These are phyloP conservation scores for Aspergillus egyptiacus DNA, from an alignment of 495 filamentous ascomycete species.

Conservation along the genomic window DNA sequence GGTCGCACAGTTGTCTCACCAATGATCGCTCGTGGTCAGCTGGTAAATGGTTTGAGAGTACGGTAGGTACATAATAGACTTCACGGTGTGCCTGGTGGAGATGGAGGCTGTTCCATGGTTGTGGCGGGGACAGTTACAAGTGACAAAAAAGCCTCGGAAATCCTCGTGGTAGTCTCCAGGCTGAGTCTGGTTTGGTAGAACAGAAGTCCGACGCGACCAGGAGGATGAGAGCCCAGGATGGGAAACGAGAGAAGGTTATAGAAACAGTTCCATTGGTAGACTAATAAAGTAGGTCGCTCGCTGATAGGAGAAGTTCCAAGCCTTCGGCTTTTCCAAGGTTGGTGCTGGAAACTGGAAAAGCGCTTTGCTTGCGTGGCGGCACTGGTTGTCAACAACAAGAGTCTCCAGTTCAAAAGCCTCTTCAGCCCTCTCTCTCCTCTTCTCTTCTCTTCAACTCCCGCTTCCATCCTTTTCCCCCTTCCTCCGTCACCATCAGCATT, in stretches of 20 bases:
- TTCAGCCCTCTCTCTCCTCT: background rate
- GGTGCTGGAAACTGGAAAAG: too few relatives aligned
- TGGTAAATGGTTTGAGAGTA: too few relatives aligned
- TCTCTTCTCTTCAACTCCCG: background rate
- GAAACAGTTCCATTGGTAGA: background rate
- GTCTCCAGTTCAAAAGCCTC: slow-evolving; percentile 19
- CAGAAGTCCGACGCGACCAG: too few relatives aligned
- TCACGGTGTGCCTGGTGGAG: too few relatives aligned
- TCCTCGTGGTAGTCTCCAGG: too few relatives aligned
- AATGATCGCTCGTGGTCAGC: slow-evolving; percentile 2
- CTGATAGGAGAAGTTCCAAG: slow-evolving; percentile 21
- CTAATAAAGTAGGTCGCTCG: background rate
- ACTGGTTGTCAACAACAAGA: slow-evolving; percentile 23
- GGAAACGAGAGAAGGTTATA: background rate
- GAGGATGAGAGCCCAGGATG: background rate
- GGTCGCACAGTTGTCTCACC: slow-evolving; percentile 7
- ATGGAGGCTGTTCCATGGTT: too few relatives aligned
- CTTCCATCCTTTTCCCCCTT: too few relatives aligned
- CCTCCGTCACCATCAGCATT: background rate
- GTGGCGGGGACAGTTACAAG: too few relatives aligned
- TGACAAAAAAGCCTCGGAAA: too few relatives aligned
- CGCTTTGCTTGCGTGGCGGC: slow-evolving; percentile 34
- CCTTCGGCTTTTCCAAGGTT: too few relatives aligned
- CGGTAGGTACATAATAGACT: too few relatives aligned
- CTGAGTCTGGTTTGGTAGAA: too few relatives aligned